Conservation (phyloP, 495 filamentous ascomycete species). For the Aspergillus wentii region DNA sequence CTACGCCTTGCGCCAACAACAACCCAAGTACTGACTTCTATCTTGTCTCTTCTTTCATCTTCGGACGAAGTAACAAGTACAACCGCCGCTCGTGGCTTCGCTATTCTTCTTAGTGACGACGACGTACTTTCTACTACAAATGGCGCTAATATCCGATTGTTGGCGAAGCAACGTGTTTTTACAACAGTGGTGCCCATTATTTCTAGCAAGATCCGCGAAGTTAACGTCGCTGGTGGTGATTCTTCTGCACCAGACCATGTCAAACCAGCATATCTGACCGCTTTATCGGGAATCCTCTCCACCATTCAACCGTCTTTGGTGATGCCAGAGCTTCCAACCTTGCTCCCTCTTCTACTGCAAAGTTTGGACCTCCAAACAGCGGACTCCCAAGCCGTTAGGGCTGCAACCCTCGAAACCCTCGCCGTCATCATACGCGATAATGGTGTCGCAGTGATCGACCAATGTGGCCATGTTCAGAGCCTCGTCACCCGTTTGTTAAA, state of each 20-base stretch:
- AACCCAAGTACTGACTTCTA: conserved; percentile 41
- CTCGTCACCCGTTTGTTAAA: conserved; percentile 56
- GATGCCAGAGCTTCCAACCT: conserved; percentile 50
- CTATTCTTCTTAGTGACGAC: conserved; percentile 56
- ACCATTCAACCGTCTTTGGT: conserved; percentile 57
- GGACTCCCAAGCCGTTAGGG: conserved; percentile 49
- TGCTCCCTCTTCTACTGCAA: conserved; percentile 67
- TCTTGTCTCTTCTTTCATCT: conserved; percentile 54
- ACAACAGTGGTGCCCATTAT: conserved; percentile 55
- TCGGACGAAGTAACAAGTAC: conserved; percentile 29
- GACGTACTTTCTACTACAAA: conserved; percentile 62
- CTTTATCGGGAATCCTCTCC: conserved; percentile 59
- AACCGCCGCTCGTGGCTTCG: conserved; percentile 55
- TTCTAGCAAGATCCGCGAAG: conserved; percentile 47
- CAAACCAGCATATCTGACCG: conserved; percentile 61
- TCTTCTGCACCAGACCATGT: conserved; percentile 20
- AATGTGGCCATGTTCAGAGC: conserved; percentile 56
- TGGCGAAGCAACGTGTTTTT: conserved; percentile 64
- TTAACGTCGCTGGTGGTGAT: conserved; percentile 27
- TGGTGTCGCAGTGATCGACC: conserved; percentile 41
- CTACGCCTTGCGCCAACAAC: conserved; percentile 44
- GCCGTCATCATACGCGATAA: conserved; percentile 54
- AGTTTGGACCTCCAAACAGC: conserved; percentile 56
- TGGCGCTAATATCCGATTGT: conserved; percentile 57
- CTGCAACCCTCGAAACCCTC: conserved; percentile 58